These are phyloP conservation scores for Clohesyomyces aquaticus DNA, from an alignment of 495 filamentous ascomycete species.

Conservation along the genomic window DNA sequence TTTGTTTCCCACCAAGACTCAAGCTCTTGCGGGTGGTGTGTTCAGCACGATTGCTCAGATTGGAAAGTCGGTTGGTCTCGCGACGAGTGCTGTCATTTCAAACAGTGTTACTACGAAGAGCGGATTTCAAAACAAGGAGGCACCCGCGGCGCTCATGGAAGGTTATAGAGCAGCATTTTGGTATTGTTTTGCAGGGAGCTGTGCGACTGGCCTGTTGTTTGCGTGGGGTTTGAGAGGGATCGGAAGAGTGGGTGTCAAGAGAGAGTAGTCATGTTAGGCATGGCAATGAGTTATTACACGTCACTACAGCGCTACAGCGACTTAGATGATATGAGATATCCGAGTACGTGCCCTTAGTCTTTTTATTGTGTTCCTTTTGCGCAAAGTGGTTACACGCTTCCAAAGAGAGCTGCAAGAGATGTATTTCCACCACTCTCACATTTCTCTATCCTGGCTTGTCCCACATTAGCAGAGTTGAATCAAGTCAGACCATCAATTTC, in stretches of 20 bases:
- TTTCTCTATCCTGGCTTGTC: too few relatives aligned
- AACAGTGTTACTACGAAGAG: constrained; percentile 52
- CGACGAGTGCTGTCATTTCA: constrained; percentile 61
- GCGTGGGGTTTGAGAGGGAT: constrained; percentile 56
- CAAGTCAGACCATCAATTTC: too few relatives aligned
- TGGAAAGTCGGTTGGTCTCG: constrained; percentile 62
- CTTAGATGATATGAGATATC: neutral
- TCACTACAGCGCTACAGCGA: neutral
- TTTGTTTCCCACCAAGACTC: constrained; percentile 60
- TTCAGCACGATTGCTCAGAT: constrained; percentile 68
- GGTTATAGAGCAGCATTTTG: constrained; percentile 67
- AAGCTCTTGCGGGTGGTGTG: constrained; percentile 66
- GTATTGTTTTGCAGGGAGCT: constrained; percentile 58
- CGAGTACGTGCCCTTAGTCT: too few relatives aligned
- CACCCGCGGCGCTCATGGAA: constrained; percentile 53
- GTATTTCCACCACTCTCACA: too few relatives aligned
- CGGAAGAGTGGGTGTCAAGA: constrained; percentile 61
- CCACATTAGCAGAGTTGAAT: too few relatives aligned
- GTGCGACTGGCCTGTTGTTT: constrained; percentile 50
- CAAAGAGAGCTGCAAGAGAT: too few relatives aligned
- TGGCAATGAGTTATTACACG: neutral
- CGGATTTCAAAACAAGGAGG: constrained; percentile 38
- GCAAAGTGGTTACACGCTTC: neutral
- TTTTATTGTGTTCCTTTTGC: too few relatives aligned
- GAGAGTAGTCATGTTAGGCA: constrained; percentile 43